phyloP scores from a whole-genome alignment of 2,329 filamentous ascomycete species.

The Leptodontidium sp. region DNA sequence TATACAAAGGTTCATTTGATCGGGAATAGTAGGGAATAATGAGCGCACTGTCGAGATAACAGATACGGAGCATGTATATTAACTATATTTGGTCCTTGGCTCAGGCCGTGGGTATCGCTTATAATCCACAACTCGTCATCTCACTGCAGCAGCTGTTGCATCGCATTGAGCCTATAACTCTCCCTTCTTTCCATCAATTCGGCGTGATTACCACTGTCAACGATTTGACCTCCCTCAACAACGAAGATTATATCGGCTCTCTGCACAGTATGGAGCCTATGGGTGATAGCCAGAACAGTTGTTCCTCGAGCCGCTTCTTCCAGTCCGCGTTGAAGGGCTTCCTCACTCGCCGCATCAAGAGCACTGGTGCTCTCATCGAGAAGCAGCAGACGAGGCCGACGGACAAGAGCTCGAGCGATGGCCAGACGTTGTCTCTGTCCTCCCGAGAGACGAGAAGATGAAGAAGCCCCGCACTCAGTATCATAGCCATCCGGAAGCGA shows the following conservation, averaged over 20 bases:
- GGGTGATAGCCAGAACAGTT: slow-evolving; percentile 79
- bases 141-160: slow-evolving; percentile 13
- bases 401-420: slow-evolving; percentile 87
- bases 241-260: slow-evolving; percentile 94
- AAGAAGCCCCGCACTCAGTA: slow-evolving; percentile 88
- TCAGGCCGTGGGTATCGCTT: background rate
- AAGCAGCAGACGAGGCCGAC: slow-evolving; percentile 86
- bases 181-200: slow-evolving; percentile 47
- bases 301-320: slow-evolving; percentile 87
- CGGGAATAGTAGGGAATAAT: no score
- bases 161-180: slow-evolving; percentile 9
- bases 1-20: no score
- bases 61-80: no score
- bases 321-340: slow-evolving; percentile 87
- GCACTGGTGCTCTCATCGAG: slow-evolving; percentile 94
- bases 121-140: background rate
- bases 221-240: slow-evolving; percentile 80
- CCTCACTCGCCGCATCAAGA: slow-evolving; percentile 90
- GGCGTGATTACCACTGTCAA: slow-evolving; percentile 89
- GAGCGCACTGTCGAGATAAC: no score
- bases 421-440: slow-evolving; percentile 95
- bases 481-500: slow-evolving; percentile 85
- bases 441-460: slow-evolving; percentile 84
- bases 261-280: slow-evolving; percentile 90
- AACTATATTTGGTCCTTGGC: no score